A percentile compares a stretch with the other conserved stretches of the same genome.
These are phyloP conservation scores for Seiridium cupressi DNA, from an alignment of 2,329 filamentous ascomycete species.

Conservation along the genomic window DNA sequence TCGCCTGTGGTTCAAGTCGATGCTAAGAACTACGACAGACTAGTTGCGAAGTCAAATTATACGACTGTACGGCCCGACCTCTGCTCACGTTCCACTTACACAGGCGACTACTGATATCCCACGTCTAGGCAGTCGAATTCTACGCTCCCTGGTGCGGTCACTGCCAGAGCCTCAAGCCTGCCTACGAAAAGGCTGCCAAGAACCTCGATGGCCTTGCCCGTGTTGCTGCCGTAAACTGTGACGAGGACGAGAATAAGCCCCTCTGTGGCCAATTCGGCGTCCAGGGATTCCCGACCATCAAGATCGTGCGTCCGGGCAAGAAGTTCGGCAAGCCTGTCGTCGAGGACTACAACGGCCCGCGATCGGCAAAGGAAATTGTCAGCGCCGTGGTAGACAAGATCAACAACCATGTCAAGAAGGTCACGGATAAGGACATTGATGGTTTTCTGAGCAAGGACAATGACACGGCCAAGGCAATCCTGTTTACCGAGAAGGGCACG, in stretches of 20 bases:
- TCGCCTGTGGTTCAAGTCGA: slow-evolving; percentile 85
- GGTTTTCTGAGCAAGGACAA: slow-evolving; percentile 68
- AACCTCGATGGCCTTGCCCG: slow-evolving; percentile 89
- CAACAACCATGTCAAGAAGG: slow-evolving; percentile 81
- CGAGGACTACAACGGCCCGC: slow-evolving; percentile 85
- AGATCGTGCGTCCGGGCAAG: slow-evolving; percentile 84
- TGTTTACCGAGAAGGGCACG: slow-evolving; percentile 92
- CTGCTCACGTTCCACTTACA: background rate
- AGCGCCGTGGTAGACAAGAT: slow-evolving; percentile 85
- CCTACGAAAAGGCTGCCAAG: slow-evolving; percentile 90
- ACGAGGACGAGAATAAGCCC: slow-evolving; percentile 87
- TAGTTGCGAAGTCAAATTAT: slow-evolving; percentile 87
- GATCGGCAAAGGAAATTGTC: slow-evolving; percentile 82
- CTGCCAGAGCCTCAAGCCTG: slow-evolving; percentile 92
- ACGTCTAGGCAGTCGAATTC: slow-evolving; percentile 68
- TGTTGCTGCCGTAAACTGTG: slow-evolving; percentile 92
- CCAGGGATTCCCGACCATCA: slow-evolving; percentile 92
- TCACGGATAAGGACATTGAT: slow-evolving; percentile 78
- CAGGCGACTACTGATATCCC: slow-evolving; percentile 1
- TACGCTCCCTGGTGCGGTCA: slow-evolving; percentile 98
- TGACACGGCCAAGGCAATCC: slow-evolving; percentile 75
- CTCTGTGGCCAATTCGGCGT: slow-evolving; percentile 85
- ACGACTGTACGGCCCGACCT: slow-evolving; percentile 66
- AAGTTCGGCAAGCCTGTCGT: slow-evolving; percentile 73
- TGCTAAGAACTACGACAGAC: slow-evolving; percentile 72